Conservation (phyloP, 805 yeast species). For the Starmerella roubikii region DNA sequence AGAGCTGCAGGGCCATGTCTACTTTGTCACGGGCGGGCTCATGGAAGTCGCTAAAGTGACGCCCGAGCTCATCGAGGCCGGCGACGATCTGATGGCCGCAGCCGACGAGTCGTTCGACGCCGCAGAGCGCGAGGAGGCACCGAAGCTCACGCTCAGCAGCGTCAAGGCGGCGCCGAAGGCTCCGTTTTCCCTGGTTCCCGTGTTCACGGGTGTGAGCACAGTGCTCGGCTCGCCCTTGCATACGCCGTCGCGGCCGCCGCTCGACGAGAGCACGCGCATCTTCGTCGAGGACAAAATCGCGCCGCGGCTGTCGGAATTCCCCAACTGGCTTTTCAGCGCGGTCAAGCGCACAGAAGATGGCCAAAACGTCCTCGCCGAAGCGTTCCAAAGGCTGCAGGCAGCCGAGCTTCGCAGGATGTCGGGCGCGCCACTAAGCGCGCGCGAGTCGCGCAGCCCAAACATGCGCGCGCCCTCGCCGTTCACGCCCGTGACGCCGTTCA, state of each 20-base stretch:
- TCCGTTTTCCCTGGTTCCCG: conserved; percentile 15
- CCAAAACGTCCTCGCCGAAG: conserved; percentile 32
- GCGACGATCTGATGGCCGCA: conserved; percentile 4
- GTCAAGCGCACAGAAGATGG: conserved; percentile 28
- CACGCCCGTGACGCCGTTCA: conserved; percentile 9
- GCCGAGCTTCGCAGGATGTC: conserved; percentile 46
- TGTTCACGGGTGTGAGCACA: conserved; percentile 7
- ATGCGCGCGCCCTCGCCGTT: conserved; percentile 2
- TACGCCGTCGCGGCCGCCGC: conserved; percentile 8
- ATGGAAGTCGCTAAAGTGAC: conserved; percentile 3
- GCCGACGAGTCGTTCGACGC: neutral
- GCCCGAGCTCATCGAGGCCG: conserved; percentile 9
- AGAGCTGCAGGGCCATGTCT: conserved; percentile 4
- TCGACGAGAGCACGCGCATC: conserved; percentile 18
- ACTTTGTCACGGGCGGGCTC: conserved; percentile 18
- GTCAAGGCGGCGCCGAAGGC: conserved; percentile 11
- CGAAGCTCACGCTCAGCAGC: conserved; percentile 8
- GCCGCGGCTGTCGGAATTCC: conserved; percentile 27
- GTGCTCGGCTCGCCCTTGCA: conserved; percentile 10
- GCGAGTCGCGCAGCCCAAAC: conserved; percentile 4
- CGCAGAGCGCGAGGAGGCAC: conserved; percentile 4
- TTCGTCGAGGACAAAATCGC: conserved; percentile 6
- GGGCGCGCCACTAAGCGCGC: neutral
- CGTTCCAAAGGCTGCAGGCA: conserved; percentile 54
- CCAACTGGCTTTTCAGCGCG: conserved; percentile 40